Evolutionary conservation across 768 basidiomycete species (phyloP), one percentile per base, ranked within the genome.

Genomic region (Pleurotus tuber-regium): DNA sequence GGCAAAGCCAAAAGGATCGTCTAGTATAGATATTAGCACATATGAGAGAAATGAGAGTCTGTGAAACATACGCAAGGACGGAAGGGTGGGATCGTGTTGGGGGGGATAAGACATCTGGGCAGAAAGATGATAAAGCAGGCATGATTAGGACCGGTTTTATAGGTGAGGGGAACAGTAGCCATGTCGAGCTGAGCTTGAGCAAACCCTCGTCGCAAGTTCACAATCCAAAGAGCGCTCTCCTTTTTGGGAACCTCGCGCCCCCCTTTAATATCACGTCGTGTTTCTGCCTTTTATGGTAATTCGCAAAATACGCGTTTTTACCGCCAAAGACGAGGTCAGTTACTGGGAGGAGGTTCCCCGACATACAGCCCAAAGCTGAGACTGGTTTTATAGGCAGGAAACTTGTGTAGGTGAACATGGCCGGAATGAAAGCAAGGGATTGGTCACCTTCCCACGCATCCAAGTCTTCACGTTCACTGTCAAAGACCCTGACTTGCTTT

Each of bases 211-310:
- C 46, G 46, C n/a, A n/a, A n/a, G n/a, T n/a, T 33, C 46, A 35
- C 31, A 33, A 18, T 12, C 23, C 46, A 33, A 19, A 16, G 46
- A 21, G n/a, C 46, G 30, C 29, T n/a, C 10, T 14, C 43, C 43
- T 14, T 14, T 14, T 44, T 7, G 23, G 46, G 46, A 48, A 48
- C 11, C 6, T 19, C 3, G n/a, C 28, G 30, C 46, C 46, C 46
- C 46, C 18, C 46, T n/a, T 48, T 48, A 48, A 48, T 48, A 48
- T 11, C 46, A 48, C 46, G 29, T 48, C 46, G 31, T 48, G 46
- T 48, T 48, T 48, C 46, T 48, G 46, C 46, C 46, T 48, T 48
- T 48, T 48, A 48, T 31, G 46, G 46, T 19, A 48, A 29, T 14
- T 19, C 23, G 6, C 8, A 19, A 42, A 19, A 19, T 24, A 42